These are phyloP conservation scores for Vickermania ingenoplastis DNA, from an alignment of 208 protist species.

Conservation along the genomic window DNA sequence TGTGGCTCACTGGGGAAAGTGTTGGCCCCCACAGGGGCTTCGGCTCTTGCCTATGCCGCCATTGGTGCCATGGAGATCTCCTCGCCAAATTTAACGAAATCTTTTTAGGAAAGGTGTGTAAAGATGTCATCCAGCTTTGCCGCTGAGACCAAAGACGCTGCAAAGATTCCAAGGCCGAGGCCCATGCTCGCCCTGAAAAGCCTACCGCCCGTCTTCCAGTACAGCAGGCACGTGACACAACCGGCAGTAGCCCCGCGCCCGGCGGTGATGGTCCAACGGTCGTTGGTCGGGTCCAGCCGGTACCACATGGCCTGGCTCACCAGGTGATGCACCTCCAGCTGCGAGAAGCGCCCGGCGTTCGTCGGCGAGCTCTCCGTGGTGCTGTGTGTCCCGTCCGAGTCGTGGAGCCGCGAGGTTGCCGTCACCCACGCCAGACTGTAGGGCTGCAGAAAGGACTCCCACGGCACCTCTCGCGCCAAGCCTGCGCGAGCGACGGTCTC, in stretches of 20 bases:
- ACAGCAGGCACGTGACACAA: constrained; percentile 44
- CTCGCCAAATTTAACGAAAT: too few species aligned
- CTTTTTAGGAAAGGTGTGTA: constrained; percentile 17
- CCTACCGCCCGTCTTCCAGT: constrained; percentile 56
- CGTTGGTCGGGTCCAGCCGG: constrained; percentile 37
- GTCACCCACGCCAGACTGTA: constrained; percentile 26
- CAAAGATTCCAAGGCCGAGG: constrained; percentile 43
- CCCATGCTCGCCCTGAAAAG: constrained; percentile 58
- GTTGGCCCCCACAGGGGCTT: too few species aligned
- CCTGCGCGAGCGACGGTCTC: neutral
- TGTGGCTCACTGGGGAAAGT: too few species aligned
- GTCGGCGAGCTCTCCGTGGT: constrained; percentile 4
- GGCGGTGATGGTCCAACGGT: constrained; percentile 49
- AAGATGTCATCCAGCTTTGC: constrained; percentile 52
- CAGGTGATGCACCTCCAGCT: constrained; percentile 50
- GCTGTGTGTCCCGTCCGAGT: constrained; percentile 11
- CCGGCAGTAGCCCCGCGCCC: constrained; percentile 49
- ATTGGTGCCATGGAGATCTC: too few species aligned
- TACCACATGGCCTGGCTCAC: constrained; percentile 39
- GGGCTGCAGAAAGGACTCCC: constrained; percentile 19
- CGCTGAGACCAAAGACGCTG: constrained; percentile 31
- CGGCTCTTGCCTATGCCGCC: too few species aligned
- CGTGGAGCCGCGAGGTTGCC: constrained; percentile 18
- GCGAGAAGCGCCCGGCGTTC: constrained; percentile 18
- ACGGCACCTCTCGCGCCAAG: neutral